Evolutionary conservation across 805 yeast genomes (phyloP), one percentile per base, ranked within the genome.

Genomic region (Candida glaebosa): DNA sequence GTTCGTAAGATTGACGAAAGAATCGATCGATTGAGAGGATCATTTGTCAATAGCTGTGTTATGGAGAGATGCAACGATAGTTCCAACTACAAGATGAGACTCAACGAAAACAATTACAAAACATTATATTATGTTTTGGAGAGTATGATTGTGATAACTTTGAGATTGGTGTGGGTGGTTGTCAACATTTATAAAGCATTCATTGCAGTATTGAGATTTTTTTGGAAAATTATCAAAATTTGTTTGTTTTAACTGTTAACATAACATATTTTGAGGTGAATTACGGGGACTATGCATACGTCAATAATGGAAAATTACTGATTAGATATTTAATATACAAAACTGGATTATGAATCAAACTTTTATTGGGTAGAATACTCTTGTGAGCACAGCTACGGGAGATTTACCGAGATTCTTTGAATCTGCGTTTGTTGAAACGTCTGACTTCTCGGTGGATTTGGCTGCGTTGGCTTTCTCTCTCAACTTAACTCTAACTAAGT

Each of bases 151-250:
- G 83, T 79, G 15, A 48, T 77, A 1, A 18, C 70, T 3, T 60
- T 81, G 19, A 73, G 83, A 65, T 41, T 71, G 3, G 61, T 78
- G n/a, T 81, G 87, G 87, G 60, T 78, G 3, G 56, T 75, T 5
- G 82, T 75, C 31, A 78, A 72, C 35, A 39, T 73, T 12, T 74
- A 72, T 55, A 63, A 76, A 44, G 37, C 64, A 7, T 22, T 67
- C 14, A 59, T 57, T 44, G 38, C 41, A 5, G 32, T 59, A 2
- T 20, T 62, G 5, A 48, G 39, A 45, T 10, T 63, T 10, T 4
- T 59, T 1, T 58, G 59, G 58, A 51, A 44, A 31, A 18, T 58
- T 4, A 33, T 60, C 10, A 48, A 25, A 28, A 34, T 50, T 26
- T 30, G 45, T 4, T 24, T 44, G 7, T 46, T 34, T 35, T 44